Evolutionary conservation across 2,329 filamentous ascomycete genomes (phyloP).

Genomic region (Scedosporium boydii): DNA sequence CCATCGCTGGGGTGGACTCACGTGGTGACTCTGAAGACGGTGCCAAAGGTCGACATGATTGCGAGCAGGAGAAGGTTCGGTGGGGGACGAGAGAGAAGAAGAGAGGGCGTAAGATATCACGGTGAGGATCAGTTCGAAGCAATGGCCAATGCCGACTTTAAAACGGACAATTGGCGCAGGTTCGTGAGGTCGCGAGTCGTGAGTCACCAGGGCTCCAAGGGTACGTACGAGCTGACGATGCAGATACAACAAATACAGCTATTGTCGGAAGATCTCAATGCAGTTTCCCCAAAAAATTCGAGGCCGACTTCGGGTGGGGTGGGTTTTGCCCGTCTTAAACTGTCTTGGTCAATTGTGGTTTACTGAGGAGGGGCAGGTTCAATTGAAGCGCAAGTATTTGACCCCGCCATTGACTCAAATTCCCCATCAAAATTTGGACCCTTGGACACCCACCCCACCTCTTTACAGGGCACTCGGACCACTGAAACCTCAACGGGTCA

Average conservation of each 20-base stretch:
- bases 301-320: neutral
- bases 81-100: slow-evolving; percentile 9
- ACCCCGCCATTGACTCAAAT: neutral
- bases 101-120: neutral
- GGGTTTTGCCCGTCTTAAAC: neutral
- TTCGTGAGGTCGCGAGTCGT: neutral
- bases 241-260: neutral
- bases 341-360: too few relatives aligned
- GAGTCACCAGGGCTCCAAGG: neutral
- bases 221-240: neutral
- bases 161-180: too few relatives aligned
- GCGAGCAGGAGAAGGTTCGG: slow-evolving; percentile 6
- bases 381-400: neutral
- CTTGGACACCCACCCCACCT: neutral
- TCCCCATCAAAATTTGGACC: neutral
- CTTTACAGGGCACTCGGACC: neutral
- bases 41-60: slow-evolving; percentile 80
- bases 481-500: neutral
- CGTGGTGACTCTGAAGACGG: slow-evolving; percentile 75
- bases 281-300: neutral
- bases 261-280: neutral
- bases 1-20: slow-evolving; percentile 30
- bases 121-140: neutral
- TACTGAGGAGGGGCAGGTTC: too few relatives aligned
- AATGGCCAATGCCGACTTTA: neutral